Evolutionary conservation across 116 monocot species (phyloP), one percentile per base, ranked within the genome.

Genomic region (Cymodocea nodosa): DNA sequence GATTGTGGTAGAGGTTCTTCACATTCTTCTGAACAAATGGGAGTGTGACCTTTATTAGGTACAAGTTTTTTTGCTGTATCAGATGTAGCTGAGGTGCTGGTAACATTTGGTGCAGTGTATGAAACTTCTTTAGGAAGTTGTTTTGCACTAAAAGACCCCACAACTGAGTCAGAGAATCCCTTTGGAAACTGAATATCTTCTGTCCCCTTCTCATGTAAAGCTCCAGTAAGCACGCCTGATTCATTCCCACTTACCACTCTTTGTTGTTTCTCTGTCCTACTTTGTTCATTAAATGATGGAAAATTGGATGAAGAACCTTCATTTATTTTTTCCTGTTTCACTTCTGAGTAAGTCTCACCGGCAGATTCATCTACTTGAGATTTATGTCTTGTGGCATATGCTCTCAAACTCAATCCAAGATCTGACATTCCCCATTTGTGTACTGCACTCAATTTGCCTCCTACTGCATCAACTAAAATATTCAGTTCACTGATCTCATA

Each of bases 321-420:
- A 49, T 65, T 55, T 56, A 58, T 4, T n/a, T 58, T 69, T 18
- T 10, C 37, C 53, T 36, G 3, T 35, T 58, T 58, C 2, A 4
- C 68, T 69, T 58, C 39, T 17, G 44, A 18, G 30, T 7, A 34
- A 51, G 34, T 52, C 40, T 65, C 50, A 48, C 17, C 23, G 24
- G 50, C 52, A 52, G n/a, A 25, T 22, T 50, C 51, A 52, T 44
- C 23, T 11, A 20, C 56, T 69, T 69, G 56, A 58, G 68, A 16
- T 58, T 80, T 84, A 16, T 82, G 78, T 72, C 76, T 82, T 6
- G 59, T 69, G 59, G 77, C 49, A 66, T 63, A 70, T 30, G 78
- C 73, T 51, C 83, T 87, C 68, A 87, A 77, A 75, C 74, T 87
- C 54, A 95, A 67, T n/a, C 91, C 88, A 75, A 98, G 98, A 79